phyloP scores from a whole-genome alignment of 1,284 basidiomycete genomes.

The Fomitopsis schrenkii region DNA sequence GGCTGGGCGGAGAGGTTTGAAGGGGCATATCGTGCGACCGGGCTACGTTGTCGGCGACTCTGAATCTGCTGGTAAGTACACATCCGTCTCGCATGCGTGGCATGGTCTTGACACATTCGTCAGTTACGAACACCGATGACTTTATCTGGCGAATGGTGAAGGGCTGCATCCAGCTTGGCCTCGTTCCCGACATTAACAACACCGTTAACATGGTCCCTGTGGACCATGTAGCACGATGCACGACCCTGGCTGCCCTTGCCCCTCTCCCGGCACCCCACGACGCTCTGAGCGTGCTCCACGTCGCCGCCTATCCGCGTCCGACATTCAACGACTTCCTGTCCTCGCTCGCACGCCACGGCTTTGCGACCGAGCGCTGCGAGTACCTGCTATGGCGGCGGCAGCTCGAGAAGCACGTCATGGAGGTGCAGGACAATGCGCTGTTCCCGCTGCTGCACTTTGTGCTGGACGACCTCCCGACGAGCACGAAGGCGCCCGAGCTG shows the following conservation, averaged over 20 bases:
- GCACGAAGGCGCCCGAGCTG: slow-evolving; percentile 91
- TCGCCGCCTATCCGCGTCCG: slow-evolving; percentile 83
- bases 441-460: slow-evolving; percentile 98
- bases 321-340: slow-evolving; percentile 90
- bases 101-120: slow-evolving; percentile 11
- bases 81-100: not conserved
- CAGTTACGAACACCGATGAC: slow-evolving; percentile 98
- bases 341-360: slow-evolving; percentile 79
- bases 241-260: slow-evolving; percentile 65
- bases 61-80: slow-evolving; percentile 66
- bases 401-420: slow-evolving; percentile 94
- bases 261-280: slow-evolving; percentile 40
- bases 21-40: slow-evolving; percentile 88
- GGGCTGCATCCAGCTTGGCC: slow-evolving; percentile 93
- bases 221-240: slow-evolving; percentile 90
- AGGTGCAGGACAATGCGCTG: slow-evolving; percentile 91
- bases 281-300: slow-evolving; percentile 75
- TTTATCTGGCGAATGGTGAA: slow-evolving; percentile 99
- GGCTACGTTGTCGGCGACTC: slow-evolving; percentile 98
- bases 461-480: slow-evolving; percentile 94
- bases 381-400: slow-evolving; percentile 91
- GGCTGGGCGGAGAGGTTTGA: slow-evolving; percentile 82
- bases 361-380: slow-evolving; percentile 74
- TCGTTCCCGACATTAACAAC: slow-evolving; percentile 98
- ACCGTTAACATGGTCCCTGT: slow-evolving; percentile 98